Conservation (phyloP, 2,329 filamentous ascomycete species). For the Talaromyces pinophilus region DNA sequence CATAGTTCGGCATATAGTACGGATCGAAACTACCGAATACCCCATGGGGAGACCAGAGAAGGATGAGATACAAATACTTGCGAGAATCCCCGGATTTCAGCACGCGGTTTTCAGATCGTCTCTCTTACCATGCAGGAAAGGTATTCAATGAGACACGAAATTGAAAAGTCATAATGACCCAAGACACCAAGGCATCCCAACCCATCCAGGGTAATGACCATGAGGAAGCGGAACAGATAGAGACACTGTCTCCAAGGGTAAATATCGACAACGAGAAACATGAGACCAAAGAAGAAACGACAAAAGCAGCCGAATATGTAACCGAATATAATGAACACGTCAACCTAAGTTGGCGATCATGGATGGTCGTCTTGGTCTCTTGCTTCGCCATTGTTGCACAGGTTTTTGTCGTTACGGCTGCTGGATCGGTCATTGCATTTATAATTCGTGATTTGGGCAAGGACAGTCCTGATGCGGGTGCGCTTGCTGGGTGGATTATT, state of each 20-base stretch:
- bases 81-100: neutral
- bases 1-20: neutral
- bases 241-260: neutral
- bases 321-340: neutral
- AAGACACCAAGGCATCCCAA: neutral
- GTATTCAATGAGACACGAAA: neutral
- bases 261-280: neutral
- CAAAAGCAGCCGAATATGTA: neutral
- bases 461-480: neutral
- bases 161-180: neutral
- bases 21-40: slow-evolving; percentile 1
- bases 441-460: slow-evolving; percentile 20
- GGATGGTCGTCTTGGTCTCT: slow-evolving; percentile 17
- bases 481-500: slow-evolving; percentile 19
- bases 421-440: slow-evolving; percentile 19
- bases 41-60: neutral
- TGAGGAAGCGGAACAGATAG: neutral
- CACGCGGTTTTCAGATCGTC: neutral
- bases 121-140: neutral
- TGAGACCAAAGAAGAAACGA: neutral
- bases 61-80: neutral
- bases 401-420: slow-evolving; percentile 21
- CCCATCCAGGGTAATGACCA: neutral
- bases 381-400: slow-evolving; percentile 21
- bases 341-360: slow-evolving; percentile 17